Evolutionary conservation across 306 rosid species (phyloP).

Genomic region (peach (Prunus persica)): Prunus_persica_NCBIv2 NC_034016.1:11700001-11700500

Average conservation of each 20-base stretch:
- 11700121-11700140: slow-evolving; percentile 40
- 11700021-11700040: slow-evolving; percentile 29
- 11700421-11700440: neutral
- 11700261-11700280: slow-evolving; percentile 9
- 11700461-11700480: neutral
- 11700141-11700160: slow-evolving; percentile 26
- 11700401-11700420: neutral
- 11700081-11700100: slow-evolving; percentile 48
- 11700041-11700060: slow-evolving; percentile 38
- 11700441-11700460: neutral
- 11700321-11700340: slow-evolving; percentile 18
- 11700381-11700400: neutral
- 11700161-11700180: slow-evolving; percentile 12
- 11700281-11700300: slow-evolving; percentile 18
- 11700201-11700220: slow-evolving; percentile 36
- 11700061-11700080: slow-evolving; percentile 41
- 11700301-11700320: slow-evolving; percentile 8
- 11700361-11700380: neutral
- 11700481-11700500: slow-evolving; percentile 2
- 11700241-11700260: slow-evolving; percentile 20
- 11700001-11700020: slow-evolving; percentile 8
- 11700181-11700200: slow-evolving; percentile 32
- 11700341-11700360: neutral
- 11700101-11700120: slow-evolving; percentile 50
- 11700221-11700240: slow-evolving; percentile 31